A percentile compares a stretch with the other conserved stretches of the same genome.
These are phyloP conservation scores for Penicillium simplicissimum DNA, from an alignment of 495 filamentous ascomycete genomes.

Conservation along the genomic window DNA sequence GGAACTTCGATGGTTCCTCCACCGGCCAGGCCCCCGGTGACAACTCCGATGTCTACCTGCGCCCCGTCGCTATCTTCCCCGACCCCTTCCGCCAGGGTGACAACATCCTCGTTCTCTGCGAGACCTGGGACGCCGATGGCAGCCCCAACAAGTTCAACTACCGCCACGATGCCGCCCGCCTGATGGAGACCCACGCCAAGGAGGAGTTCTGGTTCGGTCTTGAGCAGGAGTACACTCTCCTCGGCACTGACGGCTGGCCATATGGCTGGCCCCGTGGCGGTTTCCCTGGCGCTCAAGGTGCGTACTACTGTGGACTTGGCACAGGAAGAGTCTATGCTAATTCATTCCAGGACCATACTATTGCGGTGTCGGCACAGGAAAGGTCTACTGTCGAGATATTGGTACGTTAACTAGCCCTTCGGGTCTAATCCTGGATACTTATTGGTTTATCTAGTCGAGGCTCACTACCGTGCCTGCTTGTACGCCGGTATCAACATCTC, in stretches of 20 bases:
- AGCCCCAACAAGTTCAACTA: constrained; percentile 98
- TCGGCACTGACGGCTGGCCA: constrained; percentile 82
- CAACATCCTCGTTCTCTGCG: constrained; percentile 92
- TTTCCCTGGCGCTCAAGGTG: constrained; percentile 95
- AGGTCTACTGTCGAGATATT: constrained; percentile 97
- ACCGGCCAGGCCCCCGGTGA: constrained; percentile 92
- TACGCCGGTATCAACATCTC: constrained; percentile 92
- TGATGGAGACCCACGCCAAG: constrained; percentile 84
- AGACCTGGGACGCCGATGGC: constrained; percentile 96
- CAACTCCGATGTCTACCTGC: constrained; percentile 98
- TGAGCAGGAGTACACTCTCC: constrained; percentile 96
- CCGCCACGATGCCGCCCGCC: constrained; percentile 82
- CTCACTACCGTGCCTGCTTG: constrained; percentile 97
- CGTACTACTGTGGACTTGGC: constrained; percentile 99
- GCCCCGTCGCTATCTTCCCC: constrained; percentile 85
- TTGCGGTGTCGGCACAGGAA: constrained; percentile 86
- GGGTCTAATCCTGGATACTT: too few relatives aligned
- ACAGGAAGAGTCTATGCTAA: constrained; percentile 81
- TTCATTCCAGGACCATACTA: too few relatives aligned
- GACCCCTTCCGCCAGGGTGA: constrained; percentile 84
- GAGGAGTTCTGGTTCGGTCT: constrained; percentile 97
- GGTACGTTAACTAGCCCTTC: too few relatives aligned
- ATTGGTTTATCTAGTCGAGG: constrained; percentile 60
- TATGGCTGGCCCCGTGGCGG: constrained; percentile 94
- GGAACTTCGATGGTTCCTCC: constrained; percentile 99